Evolutionary conservation across 1,284 basidiomycete genomes (phyloP).

Genomic region (Stygiomarasmius scandens): DNA sequence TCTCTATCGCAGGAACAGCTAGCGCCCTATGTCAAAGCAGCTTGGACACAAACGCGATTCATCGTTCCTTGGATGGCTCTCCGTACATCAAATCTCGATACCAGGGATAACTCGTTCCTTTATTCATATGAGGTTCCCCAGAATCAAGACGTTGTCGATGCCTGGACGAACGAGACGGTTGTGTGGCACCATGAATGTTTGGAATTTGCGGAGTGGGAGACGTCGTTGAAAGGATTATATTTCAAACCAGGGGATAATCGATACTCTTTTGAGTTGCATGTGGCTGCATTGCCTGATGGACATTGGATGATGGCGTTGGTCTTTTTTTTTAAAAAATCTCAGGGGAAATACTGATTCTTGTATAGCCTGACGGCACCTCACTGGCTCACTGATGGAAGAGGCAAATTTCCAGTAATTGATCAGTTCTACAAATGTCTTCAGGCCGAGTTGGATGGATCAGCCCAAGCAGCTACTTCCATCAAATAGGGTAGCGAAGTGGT

Average conservation of each 20-base stretch:
- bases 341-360: too few species aligned
- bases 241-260: background rate
- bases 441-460: background rate
- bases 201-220: background rate
- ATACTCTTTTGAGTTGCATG: background rate
- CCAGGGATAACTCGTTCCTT: background rate
- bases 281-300: background rate
- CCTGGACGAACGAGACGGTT: background rate
- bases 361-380: background rate
- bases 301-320: conserved; percentile 1
- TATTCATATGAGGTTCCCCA: background rate
- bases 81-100: background rate
- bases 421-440: background rate
- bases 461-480: background rate
- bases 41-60: background rate
- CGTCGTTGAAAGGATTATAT: background rate
- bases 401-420: background rate
- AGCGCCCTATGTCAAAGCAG: background rate
- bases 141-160: background rate
- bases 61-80: conserved; percentile 2
- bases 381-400: background rate
- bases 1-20: background rate
- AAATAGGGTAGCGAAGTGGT: background rate
- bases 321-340: background rate
- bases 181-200: background rate